These are phyloP conservation scores for Russula dissimulans DNA, from an alignment of 768 basidiomycete species.

Conservation along the genomic window DNA sequence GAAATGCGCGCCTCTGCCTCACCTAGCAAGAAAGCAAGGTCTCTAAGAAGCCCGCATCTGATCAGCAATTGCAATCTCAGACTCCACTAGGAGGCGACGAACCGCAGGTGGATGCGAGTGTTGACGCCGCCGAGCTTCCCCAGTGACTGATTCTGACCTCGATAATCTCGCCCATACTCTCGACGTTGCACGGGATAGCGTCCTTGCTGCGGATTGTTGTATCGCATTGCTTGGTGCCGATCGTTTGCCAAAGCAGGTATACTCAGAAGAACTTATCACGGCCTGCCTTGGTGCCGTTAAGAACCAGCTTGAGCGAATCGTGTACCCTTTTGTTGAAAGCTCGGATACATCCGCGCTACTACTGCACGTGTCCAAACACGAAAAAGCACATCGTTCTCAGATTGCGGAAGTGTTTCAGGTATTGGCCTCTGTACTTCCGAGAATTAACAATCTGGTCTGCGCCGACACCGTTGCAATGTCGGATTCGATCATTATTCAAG, in stretches of 20 bases:
- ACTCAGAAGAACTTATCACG: constrained; percentile 89
- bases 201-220: constrained; percentile 77
- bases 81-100: constrained; percentile 32
- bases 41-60: constrained; percentile 25
- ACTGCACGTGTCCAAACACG: constrained; percentile 38
- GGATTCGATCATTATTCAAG: constrained; percentile 84
- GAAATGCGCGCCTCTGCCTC: constrained; percentile 20
- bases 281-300: constrained; percentile 69
- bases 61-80: constrained; percentile 36
- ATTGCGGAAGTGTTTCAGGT: constrained; percentile 67
- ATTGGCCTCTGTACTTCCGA: constrained; percentile 59
- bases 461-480: constrained; percentile 73
- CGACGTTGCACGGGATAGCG: constrained; percentile 59
- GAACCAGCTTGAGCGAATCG: constrained; percentile 64
- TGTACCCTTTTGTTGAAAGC: constrained; percentile 84
- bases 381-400: constrained; percentile 34
- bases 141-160: constrained; percentile 39
- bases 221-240: constrained; percentile 71
- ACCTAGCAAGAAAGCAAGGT: constrained; percentile 35
- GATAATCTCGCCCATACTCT: constrained; percentile 43
- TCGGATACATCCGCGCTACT: constrained; percentile 42
- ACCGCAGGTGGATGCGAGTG: constrained; percentile 23
- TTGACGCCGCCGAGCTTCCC: constrained; percentile 18
- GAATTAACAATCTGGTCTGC: constrained; percentile 64
- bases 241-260: constrained; percentile 83